Evolutionary conservation across 2,329 filamentous ascomycete species (phyloP).

Genomic region (Proliferodiscus dingleyae): DNA sequence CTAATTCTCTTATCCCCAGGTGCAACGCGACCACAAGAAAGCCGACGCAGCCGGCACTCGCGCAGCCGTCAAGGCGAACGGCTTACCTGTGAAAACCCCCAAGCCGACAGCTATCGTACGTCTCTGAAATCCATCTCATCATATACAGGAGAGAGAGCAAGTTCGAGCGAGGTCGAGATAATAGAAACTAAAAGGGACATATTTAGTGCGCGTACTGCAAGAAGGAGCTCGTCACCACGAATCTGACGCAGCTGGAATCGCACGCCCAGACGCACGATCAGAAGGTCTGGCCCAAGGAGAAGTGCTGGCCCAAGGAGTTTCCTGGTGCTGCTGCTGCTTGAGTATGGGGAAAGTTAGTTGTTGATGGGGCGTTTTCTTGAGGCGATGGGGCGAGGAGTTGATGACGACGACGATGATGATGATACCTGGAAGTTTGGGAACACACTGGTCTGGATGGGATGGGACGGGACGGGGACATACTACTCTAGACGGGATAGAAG

Average conservation of each 20-base stretch:
- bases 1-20: slow-evolving; percentile 29
- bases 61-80: slow-evolving; percentile 49
- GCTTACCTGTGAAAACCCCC: slow-evolving; percentile 48
- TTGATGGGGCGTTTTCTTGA: too few relatives aligned
- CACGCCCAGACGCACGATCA: slow-evolving; percentile 48
- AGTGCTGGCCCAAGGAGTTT: slow-evolving; percentile 52
- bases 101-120: slow-evolving; percentile 47
- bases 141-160: too few relatives aligned
- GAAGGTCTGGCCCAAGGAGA: slow-evolving; percentile 50
- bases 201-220: slow-evolving; percentile 45
- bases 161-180: too few relatives aligned
- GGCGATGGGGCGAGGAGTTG: too few relatives aligned
- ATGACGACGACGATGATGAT: too few relatives aligned
- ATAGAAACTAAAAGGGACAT: neutral
- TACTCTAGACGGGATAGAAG: too few relatives aligned
- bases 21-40: slow-evolving; percentile 51
- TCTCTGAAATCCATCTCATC: slow-evolving; percentile 1
- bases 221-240: slow-evolving; percentile 48
- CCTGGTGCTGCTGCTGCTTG: slow-evolving; percentile 9
- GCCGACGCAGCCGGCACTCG: slow-evolving; percentile 51
- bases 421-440: too few relatives aligned
- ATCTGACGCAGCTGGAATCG: slow-evolving; percentile 46
- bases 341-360: neutral
- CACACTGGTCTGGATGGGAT: too few relatives aligned
- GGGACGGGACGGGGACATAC: too few relatives aligned